These are phyloP conservation scores for Pseudocercospora cruenta DNA, from an alignment of 2,329 filamentous ascomycete genomes.

Conservation along the genomic window DNA sequence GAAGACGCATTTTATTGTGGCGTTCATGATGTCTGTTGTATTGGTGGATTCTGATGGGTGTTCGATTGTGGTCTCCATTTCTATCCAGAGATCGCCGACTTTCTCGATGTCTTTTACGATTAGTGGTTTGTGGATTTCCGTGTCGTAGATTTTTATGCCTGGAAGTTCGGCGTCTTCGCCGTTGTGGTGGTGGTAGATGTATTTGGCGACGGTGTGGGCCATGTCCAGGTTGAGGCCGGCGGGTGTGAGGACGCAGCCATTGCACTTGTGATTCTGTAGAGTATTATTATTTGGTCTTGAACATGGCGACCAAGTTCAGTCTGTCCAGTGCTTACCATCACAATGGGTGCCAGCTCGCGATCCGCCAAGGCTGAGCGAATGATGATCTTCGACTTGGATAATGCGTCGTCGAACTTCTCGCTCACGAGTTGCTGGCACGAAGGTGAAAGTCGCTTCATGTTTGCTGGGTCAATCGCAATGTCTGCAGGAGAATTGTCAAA, in stretches of 20 bases:
- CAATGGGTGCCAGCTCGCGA: constrained; percentile 28
- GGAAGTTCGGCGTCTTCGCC: constrained; percentile 18
- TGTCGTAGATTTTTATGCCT: constrained; percentile 32
- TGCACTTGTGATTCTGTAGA: constrained; percentile 39
- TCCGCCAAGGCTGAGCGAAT: constrained; percentile 32
- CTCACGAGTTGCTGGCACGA: constrained; percentile 32
- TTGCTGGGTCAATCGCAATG: neutral
- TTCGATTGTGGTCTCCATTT: constrained; percentile 28
- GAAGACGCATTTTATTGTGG: constrained; percentile 27
- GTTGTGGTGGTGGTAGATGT: constrained; percentile 28
- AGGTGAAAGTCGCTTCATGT: constrained; percentile 25
- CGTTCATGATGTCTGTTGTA: constrained; percentile 10
- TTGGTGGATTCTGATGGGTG: neutral
- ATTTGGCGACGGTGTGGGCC: constrained; percentile 34
- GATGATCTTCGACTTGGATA: constrained; percentile 23
- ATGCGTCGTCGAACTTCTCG: constrained; percentile 19
- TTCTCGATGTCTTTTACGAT: constrained; percentile 28
- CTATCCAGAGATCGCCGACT: constrained; percentile 30
- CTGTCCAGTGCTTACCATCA: constrained; percentile 16
- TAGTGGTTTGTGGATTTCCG: constrained; percentile 34
- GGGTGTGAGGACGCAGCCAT: constrained; percentile 37
- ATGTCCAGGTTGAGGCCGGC: constrained; percentile 41
- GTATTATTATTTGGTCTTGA: neutral
- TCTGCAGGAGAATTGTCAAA: neutral
- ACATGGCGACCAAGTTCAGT: no score